These are phyloP conservation scores for Pilasporangium apinafurcum DNA, from an alignment of 352 stramenopile species.

Conservation along the genomic window DNA sequence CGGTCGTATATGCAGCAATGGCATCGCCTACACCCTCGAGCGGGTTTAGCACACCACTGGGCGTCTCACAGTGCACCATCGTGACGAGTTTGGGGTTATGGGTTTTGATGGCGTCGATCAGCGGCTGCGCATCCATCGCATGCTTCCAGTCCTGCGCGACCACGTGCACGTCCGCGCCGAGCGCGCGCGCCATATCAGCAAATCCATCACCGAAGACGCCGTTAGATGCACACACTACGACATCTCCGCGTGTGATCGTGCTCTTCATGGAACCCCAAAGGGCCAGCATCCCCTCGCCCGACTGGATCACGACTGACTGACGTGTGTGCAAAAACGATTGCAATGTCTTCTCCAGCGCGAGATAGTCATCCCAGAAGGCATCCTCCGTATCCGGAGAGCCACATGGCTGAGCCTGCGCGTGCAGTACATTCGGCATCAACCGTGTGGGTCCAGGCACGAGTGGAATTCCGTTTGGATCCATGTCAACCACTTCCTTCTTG, in stretches of 20 bases:
- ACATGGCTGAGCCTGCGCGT: conserved; percentile 17
- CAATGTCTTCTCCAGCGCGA: conserved; percentile 24
- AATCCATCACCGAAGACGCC: conserved; percentile 46
- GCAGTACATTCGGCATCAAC: conserved; percentile 30
- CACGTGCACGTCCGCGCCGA: conserved; percentile 30
- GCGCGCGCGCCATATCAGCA: conserved; percentile 30
- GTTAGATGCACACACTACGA: conserved; percentile 39
- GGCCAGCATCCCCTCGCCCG: conserved; percentile 48
- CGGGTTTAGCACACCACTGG: conserved; percentile 34
- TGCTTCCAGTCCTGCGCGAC: conserved; percentile 37
- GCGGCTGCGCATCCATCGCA: conserved; percentile 18
- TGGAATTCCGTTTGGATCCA: background rate
- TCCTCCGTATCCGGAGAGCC: conserved; percentile 44
- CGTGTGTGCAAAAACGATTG: conserved; percentile 26
- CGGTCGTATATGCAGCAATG: conserved; percentile 30
- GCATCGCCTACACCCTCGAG: conserved; percentile 31
- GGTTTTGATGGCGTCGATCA: conserved; percentile 28
- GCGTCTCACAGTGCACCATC: conserved; percentile 48
- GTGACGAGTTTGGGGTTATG: conserved; percentile 43
- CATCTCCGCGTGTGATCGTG: conserved; percentile 23
- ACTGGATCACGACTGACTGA: conserved; percentile 36
- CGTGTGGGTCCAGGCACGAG: background rate
- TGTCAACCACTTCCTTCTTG: background rate
- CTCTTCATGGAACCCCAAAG: conserved; percentile 54
- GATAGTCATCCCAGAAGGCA: conserved; percentile 47